Evolutionary conservation across 345 rosid genomes (phyloP).

Genomic region (Salix udensis): DNA sequence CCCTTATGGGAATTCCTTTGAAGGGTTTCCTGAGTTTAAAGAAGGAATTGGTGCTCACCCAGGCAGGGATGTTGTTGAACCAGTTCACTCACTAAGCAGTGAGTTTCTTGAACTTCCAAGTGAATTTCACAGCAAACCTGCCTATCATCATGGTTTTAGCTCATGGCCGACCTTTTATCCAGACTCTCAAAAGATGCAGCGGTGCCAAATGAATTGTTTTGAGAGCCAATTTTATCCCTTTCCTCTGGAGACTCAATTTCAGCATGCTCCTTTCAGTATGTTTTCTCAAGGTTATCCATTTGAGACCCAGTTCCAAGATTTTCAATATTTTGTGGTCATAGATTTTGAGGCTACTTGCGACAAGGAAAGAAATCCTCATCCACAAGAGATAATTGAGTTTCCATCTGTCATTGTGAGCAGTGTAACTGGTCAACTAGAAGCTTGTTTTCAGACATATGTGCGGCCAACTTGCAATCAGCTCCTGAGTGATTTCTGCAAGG

Average conservation of each 20-base stretch:
- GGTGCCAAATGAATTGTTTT: slow-evolving; percentile 35
- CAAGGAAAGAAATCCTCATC: slow-evolving; percentile 47
- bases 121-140: slow-evolving; percentile 37
- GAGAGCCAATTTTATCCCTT: slow-evolving; percentile 42
- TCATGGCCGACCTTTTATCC: slow-evolving; percentile 42
- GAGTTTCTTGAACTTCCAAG: slow-evolving; percentile 35
- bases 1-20: slow-evolving; percentile 41
- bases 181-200: slow-evolving; percentile 40
- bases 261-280: slow-evolving; percentile 31
- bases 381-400: slow-evolving; percentile 51
- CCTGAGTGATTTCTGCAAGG: slow-evolving; percentile 45
- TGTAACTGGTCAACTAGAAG: slow-evolving; percentile 41
- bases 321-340: slow-evolving; percentile 47
- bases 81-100: slow-evolving; percentile 26
- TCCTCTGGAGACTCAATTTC: slow-evolving; percentile 42
- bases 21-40: slow-evolving; percentile 36
- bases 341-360: slow-evolving; percentile 53
- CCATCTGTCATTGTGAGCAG: slow-evolving; percentile 49
- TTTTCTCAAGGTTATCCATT: slow-evolving; percentile 34
- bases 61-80: slow-evolving; percentile 33
- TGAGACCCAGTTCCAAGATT: slow-evolving; percentile 48
- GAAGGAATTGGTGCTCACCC: slow-evolving; percentile 31
- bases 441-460: slow-evolving; percentile 47
- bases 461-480: slow-evolving; percentile 45
- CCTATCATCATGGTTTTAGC: slow-evolving; percentile 35